Evolutionary conservation across 176 grass and related monocot genomes (phyloP).

Genomic region (Rhynchospora pubera): DNA sequence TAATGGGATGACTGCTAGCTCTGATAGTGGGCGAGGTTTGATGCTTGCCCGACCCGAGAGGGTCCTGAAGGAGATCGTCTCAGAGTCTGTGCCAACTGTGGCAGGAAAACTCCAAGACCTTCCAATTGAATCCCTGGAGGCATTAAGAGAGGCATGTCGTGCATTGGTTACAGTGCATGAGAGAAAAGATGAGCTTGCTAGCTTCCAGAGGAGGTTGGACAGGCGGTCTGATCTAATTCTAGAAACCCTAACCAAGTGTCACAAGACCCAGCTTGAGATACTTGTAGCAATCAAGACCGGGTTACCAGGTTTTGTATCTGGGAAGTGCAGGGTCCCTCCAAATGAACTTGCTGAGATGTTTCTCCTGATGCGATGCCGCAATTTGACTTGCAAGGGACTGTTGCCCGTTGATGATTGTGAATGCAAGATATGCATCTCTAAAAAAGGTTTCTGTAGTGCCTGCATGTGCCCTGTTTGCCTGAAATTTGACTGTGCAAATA

Average conservation of each 20-base stretch:
- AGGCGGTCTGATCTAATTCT: constrained; percentile 55
- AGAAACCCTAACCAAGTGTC: constrained; percentile 48
- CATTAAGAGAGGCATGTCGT: constrained; percentile 42
- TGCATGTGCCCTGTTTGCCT: constrained; percentile 91
- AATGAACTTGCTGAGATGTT: constrained; percentile 89
- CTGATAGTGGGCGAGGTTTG: constrained; percentile 47
- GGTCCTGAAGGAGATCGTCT: constrained; percentile 59
- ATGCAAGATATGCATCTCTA: constrained; percentile 76
- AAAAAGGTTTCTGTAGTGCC: constrained; percentile 80
- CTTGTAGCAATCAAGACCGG: constrained; percentile 76
- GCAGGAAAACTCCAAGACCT: constrained; percentile 69
- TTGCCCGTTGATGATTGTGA: constrained; percentile 89
- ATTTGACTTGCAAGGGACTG: constrained; percentile 63
- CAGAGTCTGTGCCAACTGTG: constrained; percentile 43
- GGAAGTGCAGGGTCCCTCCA: constrained; percentile 47
- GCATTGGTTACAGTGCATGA: constrained; percentile 51
- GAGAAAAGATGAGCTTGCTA: constrained; percentile 70
- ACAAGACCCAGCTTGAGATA: constrained; percentile 81
- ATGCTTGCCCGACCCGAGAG: constrained; percentile 39
- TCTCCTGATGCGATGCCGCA: constrained; percentile 60
- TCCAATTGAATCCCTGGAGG: constrained; percentile 48
- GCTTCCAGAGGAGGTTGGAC: constrained; percentile 67
- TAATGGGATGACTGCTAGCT: constrained; percentile 40
- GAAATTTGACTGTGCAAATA: constrained; percentile 85
- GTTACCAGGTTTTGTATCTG: constrained; percentile 41